These are phyloP conservation scores for Tolypocladium amazonense DNA, from an alignment of 2,329 filamentous ascomycete species.

Conservation along the genomic window DNA sequence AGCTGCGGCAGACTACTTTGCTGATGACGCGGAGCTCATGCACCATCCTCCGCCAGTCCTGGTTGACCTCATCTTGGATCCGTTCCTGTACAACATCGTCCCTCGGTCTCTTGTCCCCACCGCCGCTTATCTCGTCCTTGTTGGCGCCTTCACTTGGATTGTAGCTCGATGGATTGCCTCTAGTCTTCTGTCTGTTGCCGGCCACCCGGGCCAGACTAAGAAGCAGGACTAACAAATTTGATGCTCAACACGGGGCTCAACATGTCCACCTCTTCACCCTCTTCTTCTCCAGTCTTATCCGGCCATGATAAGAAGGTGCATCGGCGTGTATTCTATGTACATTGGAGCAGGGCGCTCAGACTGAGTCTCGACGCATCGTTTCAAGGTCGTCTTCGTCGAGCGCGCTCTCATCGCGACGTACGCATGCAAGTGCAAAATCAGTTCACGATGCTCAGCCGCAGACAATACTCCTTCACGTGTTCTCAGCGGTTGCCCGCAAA, in stretches of 20 bases:
- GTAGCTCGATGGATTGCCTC: slow-evolving; percentile 25
- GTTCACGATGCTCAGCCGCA: not conserved
- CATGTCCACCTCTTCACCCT: not conserved
- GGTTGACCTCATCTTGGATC: slow-evolving; percentile 78
- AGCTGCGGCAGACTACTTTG: slow-evolving; percentile 78
- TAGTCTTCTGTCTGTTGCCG: slow-evolving; percentile 16
- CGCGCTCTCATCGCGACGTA: not conserved
- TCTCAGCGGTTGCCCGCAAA: not conserved
- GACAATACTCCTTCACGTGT: not conserved
- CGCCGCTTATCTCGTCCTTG: slow-evolving; percentile 52
- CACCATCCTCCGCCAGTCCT: slow-evolving; percentile 58
- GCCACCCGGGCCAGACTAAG: slow-evolving; percentile 15
- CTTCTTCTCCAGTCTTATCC: not conserved
- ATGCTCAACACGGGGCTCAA: not conserved
- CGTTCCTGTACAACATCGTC: slow-evolving; percentile 68
- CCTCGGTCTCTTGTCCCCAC: slow-evolving; percentile 70
- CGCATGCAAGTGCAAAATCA: not conserved
- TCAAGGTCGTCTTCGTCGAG: not conserved
- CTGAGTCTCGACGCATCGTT: slow-evolving; percentile 3
- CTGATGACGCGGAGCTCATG: slow-evolving; percentile 67
- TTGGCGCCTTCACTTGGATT: slow-evolving; percentile 41
- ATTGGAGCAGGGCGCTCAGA: slow-evolving; percentile 11
- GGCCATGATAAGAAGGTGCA: not conserved
- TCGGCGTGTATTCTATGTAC: slow-evolving; percentile 16
- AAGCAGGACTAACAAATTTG: slow-evolving; percentile 23